Percentiles rank a stretch among this genome's conserved stretches.
Conservation (phyloP, 768 basidiomycete species). For the Rhodosporidiobolus odoratus region DNA sequence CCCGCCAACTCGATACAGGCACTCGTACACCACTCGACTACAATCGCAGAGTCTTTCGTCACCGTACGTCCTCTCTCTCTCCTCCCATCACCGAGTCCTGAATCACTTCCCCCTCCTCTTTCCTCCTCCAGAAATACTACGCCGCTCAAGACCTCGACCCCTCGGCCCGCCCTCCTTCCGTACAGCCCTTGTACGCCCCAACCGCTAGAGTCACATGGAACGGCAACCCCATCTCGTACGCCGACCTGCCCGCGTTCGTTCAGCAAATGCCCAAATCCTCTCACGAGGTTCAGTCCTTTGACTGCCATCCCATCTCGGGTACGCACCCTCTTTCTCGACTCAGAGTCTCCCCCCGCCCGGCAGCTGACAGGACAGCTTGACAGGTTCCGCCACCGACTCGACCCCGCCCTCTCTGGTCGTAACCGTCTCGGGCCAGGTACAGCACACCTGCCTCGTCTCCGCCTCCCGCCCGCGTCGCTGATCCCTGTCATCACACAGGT, state of each 20-base stretch:
- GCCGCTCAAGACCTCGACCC: conserved; percentile 7
- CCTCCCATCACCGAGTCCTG: background rate
- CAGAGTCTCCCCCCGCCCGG: too few species aligned
- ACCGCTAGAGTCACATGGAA: conserved; percentile 33
- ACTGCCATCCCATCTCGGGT: conserved; percentile 38
- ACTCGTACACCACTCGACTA: background rate
- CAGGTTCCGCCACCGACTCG: conserved; percentile 10
- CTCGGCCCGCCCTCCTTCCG: background rate
- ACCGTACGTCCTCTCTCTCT: background rate
- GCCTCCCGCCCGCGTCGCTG: background rate
- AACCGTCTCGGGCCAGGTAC: conserved; percentile 33
- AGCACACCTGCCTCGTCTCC: background rate
- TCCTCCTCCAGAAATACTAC: conserved; percentile 24
- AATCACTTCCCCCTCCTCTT: background rate
- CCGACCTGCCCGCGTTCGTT: conserved; percentile 22
- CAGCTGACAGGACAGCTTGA: background rate
- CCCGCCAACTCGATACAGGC: background rate
- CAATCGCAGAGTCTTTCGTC: background rate
- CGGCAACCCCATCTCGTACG: conserved; percentile 33
- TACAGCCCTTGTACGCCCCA: conserved; percentile 22
- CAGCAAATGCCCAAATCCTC: conserved; percentile 23
- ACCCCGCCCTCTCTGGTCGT: conserved; percentile 31
- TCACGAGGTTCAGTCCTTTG: conserved; percentile 33
- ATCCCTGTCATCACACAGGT: background rate
- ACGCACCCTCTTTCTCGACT: background rate